Base-by-base conservation (phyloP, 495 filamentous ascomycete genomes). In the Hypoxylon lienhwacheense region DNA sequence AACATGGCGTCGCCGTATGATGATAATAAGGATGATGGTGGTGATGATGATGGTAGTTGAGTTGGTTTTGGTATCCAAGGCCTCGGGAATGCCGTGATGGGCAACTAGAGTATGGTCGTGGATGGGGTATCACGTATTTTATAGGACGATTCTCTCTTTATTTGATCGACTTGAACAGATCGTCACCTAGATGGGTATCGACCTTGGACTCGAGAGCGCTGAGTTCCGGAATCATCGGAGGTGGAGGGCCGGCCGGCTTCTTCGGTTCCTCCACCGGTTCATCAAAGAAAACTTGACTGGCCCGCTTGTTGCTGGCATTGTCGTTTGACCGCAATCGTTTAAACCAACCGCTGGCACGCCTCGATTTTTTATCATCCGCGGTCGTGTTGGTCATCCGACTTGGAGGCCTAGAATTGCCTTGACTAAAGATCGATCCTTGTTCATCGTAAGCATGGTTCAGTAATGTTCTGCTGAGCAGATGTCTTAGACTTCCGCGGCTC, bases 171-270 rank as follows among this genome's bases (percentile, higher is more conserved):
- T 82, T 83, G 65, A 85, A 85, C 53, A 85, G 65, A 28, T 84
- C 81, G 40, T 68, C 73, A 24, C 81, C 80, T 49, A 85, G 66
- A 15, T 52, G 39, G 19, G 65, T 67, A 46, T 67, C 65, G 33
- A 75, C 60, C 58, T 76, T 75, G 16, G 75, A 67, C 61, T 80
- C 76, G 42, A 82, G 68, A 24, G 72, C 73, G 53, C 68, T 75
- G 50, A 84, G 71, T 48, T 85, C 80, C 36, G 82, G 82, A 31
- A 85, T 74, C 71, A 76, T 82, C 12, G 82, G 82, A 8, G 81
- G 80, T 35, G 82, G 81, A 8, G 77, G 73, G 32, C 73, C 73
- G 40, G 55, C 62, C 17, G 74, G 69, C 39, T 73, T 71, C 41
- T 40, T 60, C 17, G 66, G 56, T 40, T 69, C 67, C 32, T 69